Evolutionary conservation across 495 filamentous ascomycete species (phyloP), one percentile per base, ranked within the genome.

Genomic region (Lophium mytilinum): DNA sequence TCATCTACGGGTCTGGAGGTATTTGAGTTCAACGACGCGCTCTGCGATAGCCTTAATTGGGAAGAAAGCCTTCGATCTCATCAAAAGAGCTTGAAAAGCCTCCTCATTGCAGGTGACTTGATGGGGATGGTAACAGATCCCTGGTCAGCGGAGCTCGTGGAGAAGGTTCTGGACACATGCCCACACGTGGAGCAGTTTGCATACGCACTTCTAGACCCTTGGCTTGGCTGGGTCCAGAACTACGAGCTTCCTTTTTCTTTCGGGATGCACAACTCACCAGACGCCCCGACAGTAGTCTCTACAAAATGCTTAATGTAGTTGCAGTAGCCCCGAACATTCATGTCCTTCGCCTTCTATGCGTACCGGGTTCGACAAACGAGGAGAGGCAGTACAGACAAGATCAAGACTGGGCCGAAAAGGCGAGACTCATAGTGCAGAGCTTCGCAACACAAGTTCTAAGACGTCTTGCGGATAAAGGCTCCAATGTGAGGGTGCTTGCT

Each of bases 371-470:
- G n/a, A 30, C 19, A 19, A 24, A 43, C 9, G 52, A 24, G 24
- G 33, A 45, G 30, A 39, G 35, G 35, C 14, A 40, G 8, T 35
- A 30, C 35, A 8, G 41, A 52, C 36, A 19, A 35, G 21, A 30
- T 19, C 24, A 6, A 37, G 30, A 4, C 17, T 43, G 30, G 19
- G 34, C 12, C 15, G 45, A 56, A 40, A 56, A 56, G 35, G 43
- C 43, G 24, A 35, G 40, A 12, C 41, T 35, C 9, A 56, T 56
- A 17, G 53, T 43, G 17, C 41, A 49, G 11, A 18, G 24, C 9
- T 7, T 48, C n/a, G 53, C 53, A 48, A 56, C 53, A 14, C 41
- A 48, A 21, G 34, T 49, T 49, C 53, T 56, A 19, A 49, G 40
- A 35, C 43, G 37, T 37, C 53, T 56, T 49, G 19, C 45, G 12